Conservation (phyloP, 192 early-diverging fungal species). For the Backusella tuberculispora region DNA sequence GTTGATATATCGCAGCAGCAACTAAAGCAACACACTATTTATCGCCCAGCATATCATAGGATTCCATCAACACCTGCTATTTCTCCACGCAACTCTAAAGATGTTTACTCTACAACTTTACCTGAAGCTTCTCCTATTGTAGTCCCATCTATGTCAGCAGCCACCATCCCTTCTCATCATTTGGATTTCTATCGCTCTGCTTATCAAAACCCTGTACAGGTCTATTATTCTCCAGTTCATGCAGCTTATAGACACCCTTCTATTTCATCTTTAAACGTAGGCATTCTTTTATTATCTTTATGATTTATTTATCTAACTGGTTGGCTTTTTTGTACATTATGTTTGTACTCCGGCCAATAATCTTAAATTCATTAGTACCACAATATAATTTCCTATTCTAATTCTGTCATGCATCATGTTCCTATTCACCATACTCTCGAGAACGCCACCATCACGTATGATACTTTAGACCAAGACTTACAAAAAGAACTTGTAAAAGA, state of each 20-base stretch:
- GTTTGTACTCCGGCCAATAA: slow-evolving; percentile 8
- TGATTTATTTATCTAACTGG: slow-evolving; percentile 15
- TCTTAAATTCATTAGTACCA: slow-evolving; percentile 16
- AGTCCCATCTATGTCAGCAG: slow-evolving; percentile 23
- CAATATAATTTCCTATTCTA: slow-evolving; percentile 16
- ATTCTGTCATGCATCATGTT: slow-evolving; percentile 5
- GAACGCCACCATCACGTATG: slow-evolving; percentile 44
- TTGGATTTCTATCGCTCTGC: slow-evolving; percentile 22
- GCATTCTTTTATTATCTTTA: slow-evolving; percentile 14
- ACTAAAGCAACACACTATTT: slow-evolving; percentile 6
- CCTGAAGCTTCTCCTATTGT: slow-evolving; percentile 26
- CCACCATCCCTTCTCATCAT: neutral
- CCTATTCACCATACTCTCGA: slow-evolving; percentile 46
- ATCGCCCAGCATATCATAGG: slow-evolving; percentile 25
- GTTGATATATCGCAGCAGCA: slow-evolving; percentile 12
- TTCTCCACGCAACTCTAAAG: slow-evolving; percentile 14
- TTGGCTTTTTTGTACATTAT: slow-evolving; percentile 12
- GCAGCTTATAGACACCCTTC: slow-evolving; percentile 13
- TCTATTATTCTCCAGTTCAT: slow-evolving; percentile 7
- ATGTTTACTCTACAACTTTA: slow-evolving; percentile 4
- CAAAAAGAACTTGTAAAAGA: slow-evolving; percentile 40
- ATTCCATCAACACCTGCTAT: slow-evolving; percentile 13
- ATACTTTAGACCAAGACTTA: slow-evolving; percentile 23
- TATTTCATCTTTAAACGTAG: slow-evolving; percentile 13
- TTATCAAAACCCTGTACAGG: slow-evolving; percentile 13